A percentile compares a stretch with the other conserved stretches of the same genome.
Conservation (phyloP, 306 rosid species). For the Castanea mollissima region DNA sequence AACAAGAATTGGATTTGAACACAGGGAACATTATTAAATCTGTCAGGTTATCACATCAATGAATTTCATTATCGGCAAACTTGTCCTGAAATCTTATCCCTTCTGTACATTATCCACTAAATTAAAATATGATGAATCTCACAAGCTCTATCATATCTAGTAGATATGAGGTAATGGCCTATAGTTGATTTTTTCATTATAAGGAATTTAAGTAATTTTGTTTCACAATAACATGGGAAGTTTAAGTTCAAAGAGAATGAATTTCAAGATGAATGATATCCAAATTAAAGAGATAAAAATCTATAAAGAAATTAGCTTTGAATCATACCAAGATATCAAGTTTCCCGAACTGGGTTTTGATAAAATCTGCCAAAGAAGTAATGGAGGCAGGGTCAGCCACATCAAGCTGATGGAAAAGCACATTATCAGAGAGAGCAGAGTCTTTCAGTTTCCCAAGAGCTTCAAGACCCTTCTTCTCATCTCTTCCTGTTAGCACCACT, state of each 20-base stretch:
- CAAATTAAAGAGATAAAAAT: background rate
- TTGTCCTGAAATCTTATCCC: too few relatives aligned
- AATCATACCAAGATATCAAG: constrained; percentile 36
- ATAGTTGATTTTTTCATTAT: too few relatives aligned
- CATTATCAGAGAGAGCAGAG: background rate
- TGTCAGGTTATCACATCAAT: background rate
- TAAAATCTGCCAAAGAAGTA: constrained; percentile 20
- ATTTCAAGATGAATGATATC: too few relatives aligned
- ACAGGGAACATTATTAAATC: background rate
- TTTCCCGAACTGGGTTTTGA: constrained; percentile 24
- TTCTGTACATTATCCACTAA: too few relatives aligned
- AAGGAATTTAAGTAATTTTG: too few relatives aligned
- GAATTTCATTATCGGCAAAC: too few relatives aligned
- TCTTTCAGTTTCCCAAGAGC: constrained; percentile 27
- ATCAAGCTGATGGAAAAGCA: constrained; percentile 8
- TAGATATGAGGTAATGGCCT: too few relatives aligned
- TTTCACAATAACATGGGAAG: too few relatives aligned
- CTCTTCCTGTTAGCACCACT: constrained; percentile 38
- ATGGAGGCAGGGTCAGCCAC: constrained; percentile 22
- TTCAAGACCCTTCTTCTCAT: constrained; percentile 35
- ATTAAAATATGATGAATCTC: too few relatives aligned
- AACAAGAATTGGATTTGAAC: background rate
- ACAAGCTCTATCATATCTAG: too few relatives aligned
- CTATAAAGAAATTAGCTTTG: background rate
- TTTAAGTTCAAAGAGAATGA: too few relatives aligned